Evolutionary conservation across 768 basidiomycete species (phyloP).

Genomic region (Multifurca ochricompacta): DNA sequence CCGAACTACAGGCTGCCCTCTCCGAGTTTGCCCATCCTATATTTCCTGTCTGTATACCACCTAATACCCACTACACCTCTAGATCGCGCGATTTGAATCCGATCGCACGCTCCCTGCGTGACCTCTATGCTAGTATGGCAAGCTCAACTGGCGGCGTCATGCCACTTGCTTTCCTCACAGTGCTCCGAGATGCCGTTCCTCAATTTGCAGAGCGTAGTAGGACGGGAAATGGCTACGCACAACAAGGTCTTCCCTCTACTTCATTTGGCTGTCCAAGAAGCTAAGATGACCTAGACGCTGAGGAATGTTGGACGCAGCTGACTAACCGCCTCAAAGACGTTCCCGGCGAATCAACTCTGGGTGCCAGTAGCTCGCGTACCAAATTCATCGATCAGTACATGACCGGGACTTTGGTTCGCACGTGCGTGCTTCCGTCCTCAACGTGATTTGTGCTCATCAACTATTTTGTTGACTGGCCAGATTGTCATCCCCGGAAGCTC

Average conservation of each 20-base stretch:
- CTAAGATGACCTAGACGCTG: slow-evolving; percentile 48
- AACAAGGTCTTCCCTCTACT: slow-evolving; percentile 47
- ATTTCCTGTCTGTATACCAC: not conserved
- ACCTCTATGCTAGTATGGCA: slow-evolving; percentile 66
- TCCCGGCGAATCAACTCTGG: slow-evolving; percentile 34
- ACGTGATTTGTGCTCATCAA: not conserved
- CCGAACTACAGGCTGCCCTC: slow-evolving; percentile 76
- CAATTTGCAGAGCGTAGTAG: slow-evolving; percentile 78
- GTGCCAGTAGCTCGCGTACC: slow-evolving; percentile 27
- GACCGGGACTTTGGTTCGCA: slow-evolving; percentile 68
- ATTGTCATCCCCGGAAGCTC: slow-evolving; percentile 71
- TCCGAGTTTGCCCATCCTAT: slow-evolving; percentile 39
- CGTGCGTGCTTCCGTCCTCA: slow-evolving; percentile 34
- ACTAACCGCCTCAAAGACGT: slow-evolving; percentile 66
- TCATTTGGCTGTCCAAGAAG: not conserved
- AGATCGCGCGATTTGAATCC: slow-evolving; percentile 16
- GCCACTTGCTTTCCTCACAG: slow-evolving; percentile 59
- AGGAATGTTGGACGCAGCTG: slow-evolving; percentile 81
- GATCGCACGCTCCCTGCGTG: slow-evolving; percentile 48
- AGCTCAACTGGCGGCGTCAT: slow-evolving; percentile 69
- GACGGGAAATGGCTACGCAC: slow-evolving; percentile 45
- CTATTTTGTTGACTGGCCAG: slow-evolving; percentile 33
- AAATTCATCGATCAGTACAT: slow-evolving; percentile 73
- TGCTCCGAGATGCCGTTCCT: slow-evolving; percentile 71
- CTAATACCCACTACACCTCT: not conserved